Conservation (phyloP, 1,284 basidiomycete genomes). For the Singerocomus inundabilis region DNA sequence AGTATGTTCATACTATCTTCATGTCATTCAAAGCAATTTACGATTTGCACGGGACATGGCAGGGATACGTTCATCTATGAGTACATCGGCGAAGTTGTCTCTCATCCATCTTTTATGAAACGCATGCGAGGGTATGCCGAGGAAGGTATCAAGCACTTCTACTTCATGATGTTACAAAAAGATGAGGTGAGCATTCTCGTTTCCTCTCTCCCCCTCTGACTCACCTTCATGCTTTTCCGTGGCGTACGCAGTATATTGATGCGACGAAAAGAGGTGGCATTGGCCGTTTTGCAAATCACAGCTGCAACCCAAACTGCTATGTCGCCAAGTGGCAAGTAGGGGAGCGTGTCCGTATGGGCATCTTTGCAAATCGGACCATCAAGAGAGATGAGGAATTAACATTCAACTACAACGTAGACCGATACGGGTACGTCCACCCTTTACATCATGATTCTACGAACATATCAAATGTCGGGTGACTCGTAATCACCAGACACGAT, state of each 20-base stretch:
- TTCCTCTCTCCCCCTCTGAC: background rate
- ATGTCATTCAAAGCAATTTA: conserved; percentile 3
- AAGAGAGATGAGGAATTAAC: conserved; percentile 89
- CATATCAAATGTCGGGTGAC: background rate
- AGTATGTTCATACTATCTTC: conserved; percentile 51
- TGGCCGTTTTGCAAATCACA: conserved; percentile 97
- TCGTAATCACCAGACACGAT: conserved; percentile 67
- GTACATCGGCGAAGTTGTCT: conserved; percentile 97
- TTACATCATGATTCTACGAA: background rate
- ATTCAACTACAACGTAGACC: conserved; percentile 99
- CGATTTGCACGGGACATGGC: conserved; percentile 8
- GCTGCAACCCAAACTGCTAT: conserved; percentile 97
- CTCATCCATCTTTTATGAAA: conserved; percentile 83
- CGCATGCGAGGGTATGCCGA: conserved; percentile 93
- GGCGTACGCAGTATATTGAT: conserved; percentile 88
- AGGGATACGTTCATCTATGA: conserved; percentile 96
- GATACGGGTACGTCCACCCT: conserved; percentile 80
- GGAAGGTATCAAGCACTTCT: conserved; percentile 95
- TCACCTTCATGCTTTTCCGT: background rate
- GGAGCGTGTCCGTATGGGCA: conserved; percentile 92
- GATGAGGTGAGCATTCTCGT: conserved; percentile 70
- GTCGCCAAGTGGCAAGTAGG: conserved; percentile 99
- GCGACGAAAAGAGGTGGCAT: conserved; percentile 97
- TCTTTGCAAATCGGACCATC: conserved; percentile 89
- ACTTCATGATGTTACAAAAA: conserved; percentile 99